Evolutionary conservation across 2,329 filamentous ascomycete species (phyloP).

Genomic region (Emmonsiellopsis sp.): DNA sequence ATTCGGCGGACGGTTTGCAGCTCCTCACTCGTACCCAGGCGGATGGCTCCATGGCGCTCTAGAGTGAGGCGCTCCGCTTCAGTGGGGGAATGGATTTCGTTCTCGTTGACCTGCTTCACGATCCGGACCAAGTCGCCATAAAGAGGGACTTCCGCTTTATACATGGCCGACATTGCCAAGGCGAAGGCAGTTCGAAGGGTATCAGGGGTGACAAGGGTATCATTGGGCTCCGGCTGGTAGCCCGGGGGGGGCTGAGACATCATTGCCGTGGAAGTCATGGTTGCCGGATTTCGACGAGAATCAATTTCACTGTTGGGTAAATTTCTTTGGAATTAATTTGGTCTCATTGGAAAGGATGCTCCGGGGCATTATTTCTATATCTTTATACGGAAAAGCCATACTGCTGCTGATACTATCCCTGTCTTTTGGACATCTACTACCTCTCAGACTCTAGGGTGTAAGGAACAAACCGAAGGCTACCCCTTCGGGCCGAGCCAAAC

Average conservation of each 20-base stretch:
- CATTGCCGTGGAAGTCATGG: background rate
- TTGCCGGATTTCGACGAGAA: background rate
- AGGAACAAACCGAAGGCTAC: too few relatives aligned
- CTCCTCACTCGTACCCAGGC: slow-evolving; percentile 38
- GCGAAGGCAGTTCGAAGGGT: slow-evolving; percentile 21
- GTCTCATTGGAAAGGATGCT: too few relatives aligned
- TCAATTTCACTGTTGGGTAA: background rate
- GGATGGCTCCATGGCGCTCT: slow-evolving; percentile 40
- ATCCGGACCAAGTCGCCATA: slow-evolving; percentile 24
- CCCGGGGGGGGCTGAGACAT: background rate
- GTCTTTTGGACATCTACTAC: too few relatives aligned
- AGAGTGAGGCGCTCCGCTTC: slow-evolving; percentile 17
- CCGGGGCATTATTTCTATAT: too few relatives aligned
- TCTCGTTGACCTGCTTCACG: slow-evolving; percentile 21
- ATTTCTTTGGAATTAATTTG: background rate
- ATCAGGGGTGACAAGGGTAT: slow-evolving; percentile 11
- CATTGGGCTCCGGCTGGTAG: background rate
- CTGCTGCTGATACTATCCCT: too few relatives aligned
- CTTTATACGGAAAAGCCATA: too few relatives aligned
- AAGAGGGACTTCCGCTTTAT: slow-evolving; percentile 24
- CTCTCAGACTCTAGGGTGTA: too few relatives aligned
- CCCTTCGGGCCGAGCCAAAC: too few relatives aligned
- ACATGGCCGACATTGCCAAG: slow-evolving; percentile 26
- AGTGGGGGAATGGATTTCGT: slow-evolving; percentile 11
- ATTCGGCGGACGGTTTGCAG: slow-evolving; percentile 35